Evolutionary conservation across 352 stramenopile genomes (phyloP), one percentile per base, ranked within the genome.

Genomic region (Globisporangium apiculatum): DNA sequence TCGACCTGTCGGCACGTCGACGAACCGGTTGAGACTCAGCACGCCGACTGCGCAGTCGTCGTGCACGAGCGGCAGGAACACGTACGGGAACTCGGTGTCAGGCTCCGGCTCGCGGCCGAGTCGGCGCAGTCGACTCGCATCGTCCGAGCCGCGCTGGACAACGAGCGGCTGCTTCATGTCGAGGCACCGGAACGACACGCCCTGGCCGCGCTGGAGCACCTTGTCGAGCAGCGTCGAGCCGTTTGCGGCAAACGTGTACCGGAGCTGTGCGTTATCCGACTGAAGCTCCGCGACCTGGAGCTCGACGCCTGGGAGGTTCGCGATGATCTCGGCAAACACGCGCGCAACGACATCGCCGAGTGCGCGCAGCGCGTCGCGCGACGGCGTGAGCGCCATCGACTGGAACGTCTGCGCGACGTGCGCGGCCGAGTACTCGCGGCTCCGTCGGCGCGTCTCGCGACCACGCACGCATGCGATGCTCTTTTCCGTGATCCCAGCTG

Each of bases 41-140:
- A 91, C 65, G 6, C 83, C 83, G 5, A 94, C 54, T 7, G 55
- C 60, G 7, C 63, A 72, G 46, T 90, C 83, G 37, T 94, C 78
- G 53, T 94, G 70, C 2, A 87, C 31, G 2, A 94, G 65, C 36
- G 83, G 81, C 3, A 91, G 17, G 11, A 90, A 82, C 0, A 90
- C 60, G 47, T 72, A 82, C n/a, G 79, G 79, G 0, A 86, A 73
- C 7, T 68, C 58, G 4, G 35, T 40, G 31, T 10, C 47, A 5
- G 9, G 37, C 24, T 12, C 57, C 57, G 47, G 57, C 4, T 38
- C 3, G 10, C 53, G 36, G 47, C 58, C 65, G 12, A 81, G 18
- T 4, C 61, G 60, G 8, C 73, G 72, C 4, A 89, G 58, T 11
- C 74, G 61, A 7, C 43, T 52, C 2, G 65, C 57, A 3, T 76